Conservation (phyloP, 139 green algal genomes). For the Pycnococcus provasolii region DNA sequence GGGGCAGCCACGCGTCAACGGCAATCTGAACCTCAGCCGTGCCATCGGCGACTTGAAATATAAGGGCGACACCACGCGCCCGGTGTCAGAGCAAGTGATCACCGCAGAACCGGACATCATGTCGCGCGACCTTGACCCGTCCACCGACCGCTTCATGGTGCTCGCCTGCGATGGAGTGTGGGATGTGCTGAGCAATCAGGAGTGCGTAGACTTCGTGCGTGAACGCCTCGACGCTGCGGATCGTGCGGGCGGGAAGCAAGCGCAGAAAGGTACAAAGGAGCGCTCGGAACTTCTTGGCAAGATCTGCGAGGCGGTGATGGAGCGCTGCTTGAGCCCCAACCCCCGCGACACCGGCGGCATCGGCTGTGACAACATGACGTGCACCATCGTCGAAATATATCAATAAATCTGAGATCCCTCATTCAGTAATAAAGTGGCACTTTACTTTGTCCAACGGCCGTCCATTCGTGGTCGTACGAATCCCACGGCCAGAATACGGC, state of each 20-base stretch:
- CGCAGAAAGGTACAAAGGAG: too few relatives aligned
- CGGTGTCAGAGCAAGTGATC: slow-evolving; percentile 43
- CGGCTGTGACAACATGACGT: slow-evolving; percentile 90
- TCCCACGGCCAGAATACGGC: too few relatives aligned
- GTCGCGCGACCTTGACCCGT: slow-evolving; percentile 22
- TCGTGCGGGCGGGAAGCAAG: background rate
- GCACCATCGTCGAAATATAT: slow-evolving; percentile 33
- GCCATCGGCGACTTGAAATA: slow-evolving; percentile 94
- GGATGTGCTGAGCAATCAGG: slow-evolving; percentile 65
- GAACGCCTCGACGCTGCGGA: slow-evolving; percentile 43
- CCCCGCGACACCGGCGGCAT: slow-evolving; percentile 57
- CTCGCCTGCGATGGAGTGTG: slow-evolving; percentile 75
- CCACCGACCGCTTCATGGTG: slow-evolving; percentile 32
- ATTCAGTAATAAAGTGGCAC: too few relatives aligned
- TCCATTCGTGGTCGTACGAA: too few relatives aligned
- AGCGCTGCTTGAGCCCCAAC: slow-evolving; percentile 69
- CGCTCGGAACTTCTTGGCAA: slow-evolving; percentile 16
- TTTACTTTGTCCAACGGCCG: too few relatives aligned
- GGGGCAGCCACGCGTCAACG: slow-evolving; percentile 65
- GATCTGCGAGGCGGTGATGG: slow-evolving; percentile 58
- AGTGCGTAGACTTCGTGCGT: slow-evolving; percentile 72
- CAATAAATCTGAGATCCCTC: too few relatives aligned
- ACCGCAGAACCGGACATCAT: slow-evolving; percentile 66
- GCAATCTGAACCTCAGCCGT: slow-evolving; percentile 86
- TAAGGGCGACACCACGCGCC: slow-evolving; percentile 61